These are phyloP conservation scores for Fusarium paranaense DNA, from an alignment of 2,329 filamentous ascomycete genomes.

Conservation along the genomic window DNA sequence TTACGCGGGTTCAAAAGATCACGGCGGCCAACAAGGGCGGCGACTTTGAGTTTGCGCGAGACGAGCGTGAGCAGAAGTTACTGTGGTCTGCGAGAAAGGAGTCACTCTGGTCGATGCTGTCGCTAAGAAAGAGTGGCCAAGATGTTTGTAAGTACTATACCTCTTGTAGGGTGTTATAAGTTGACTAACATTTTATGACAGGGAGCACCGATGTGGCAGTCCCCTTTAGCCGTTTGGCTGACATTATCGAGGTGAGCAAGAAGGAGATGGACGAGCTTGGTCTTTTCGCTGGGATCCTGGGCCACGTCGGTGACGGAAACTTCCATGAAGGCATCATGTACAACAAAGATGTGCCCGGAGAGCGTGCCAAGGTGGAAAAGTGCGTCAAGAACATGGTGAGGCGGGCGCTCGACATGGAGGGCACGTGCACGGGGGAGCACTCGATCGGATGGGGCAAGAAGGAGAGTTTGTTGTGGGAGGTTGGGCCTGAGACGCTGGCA, in stretches of 20 bases:
- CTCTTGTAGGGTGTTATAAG: background rate
- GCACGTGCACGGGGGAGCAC: constrained; percentile 91
- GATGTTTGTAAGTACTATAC: constrained; percentile 69
- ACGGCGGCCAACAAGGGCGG: constrained; percentile 72
- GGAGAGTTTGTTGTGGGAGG: constrained; percentile 79
- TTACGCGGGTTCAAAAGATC: constrained; percentile 75
- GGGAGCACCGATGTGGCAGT: constrained; percentile 89
- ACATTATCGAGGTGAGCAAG: constrained; percentile 86
- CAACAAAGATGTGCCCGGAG: constrained; percentile 74
- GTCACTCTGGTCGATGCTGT: constrained; percentile 85
- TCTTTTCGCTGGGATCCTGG: constrained; percentile 87
- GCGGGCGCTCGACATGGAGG: constrained; percentile 92
- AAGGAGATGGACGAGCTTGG: constrained; percentile 89
- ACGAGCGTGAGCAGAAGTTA: constrained; percentile 76
- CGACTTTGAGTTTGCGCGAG: constrained; percentile 81
- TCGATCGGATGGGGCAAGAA: constrained; percentile 90
- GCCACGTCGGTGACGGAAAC: constrained; percentile 93
- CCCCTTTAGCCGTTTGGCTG: constrained; percentile 78
- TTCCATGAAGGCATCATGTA: constrained; percentile 96
- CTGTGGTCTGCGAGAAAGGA: constrained; percentile 87
- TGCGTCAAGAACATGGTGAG: constrained; percentile 92
- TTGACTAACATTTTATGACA: constrained; percentile 37
- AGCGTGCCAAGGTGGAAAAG: constrained; percentile 80
- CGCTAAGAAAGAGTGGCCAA: constrained; percentile 72
- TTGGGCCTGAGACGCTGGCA: constrained; percentile 82